These are phyloP conservation scores for Fusarium lateritium DNA, from an alignment of 2,329 filamentous ascomycete species.

Conservation along the genomic window DNA sequence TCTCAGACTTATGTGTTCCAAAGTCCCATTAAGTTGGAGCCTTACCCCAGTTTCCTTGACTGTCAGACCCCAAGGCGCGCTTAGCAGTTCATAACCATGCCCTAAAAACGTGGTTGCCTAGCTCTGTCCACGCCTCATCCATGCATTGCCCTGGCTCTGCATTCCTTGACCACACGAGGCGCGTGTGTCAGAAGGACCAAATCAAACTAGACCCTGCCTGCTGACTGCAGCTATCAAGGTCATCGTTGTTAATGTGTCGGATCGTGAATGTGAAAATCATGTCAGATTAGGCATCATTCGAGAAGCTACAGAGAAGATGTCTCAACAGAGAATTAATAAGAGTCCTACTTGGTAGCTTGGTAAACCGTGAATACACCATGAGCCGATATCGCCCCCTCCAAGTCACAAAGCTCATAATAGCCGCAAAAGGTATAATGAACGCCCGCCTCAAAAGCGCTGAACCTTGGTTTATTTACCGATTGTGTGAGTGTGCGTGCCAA, in stretches of 20 bases:
- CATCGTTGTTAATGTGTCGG: conserved; percentile 8
- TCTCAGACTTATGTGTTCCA: conserved; percentile 12
- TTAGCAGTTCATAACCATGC: conserved; percentile 10
- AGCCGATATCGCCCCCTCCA: conserved; percentile 4
- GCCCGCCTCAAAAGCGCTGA: conserved; percentile 3
- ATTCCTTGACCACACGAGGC: conserved; percentile 12
- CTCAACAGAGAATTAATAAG: background rate
- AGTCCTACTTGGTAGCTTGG: too few species aligned
- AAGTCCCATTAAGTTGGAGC: conserved; percentile 20
- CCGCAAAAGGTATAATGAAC: conserved; percentile 1
- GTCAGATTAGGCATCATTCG: conserved; percentile 30
- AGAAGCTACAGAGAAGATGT: conserved; percentile 26
- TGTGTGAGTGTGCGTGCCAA: too few species aligned
- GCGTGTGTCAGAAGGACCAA: conserved; percentile 1
- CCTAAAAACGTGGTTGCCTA: conserved; percentile 39
- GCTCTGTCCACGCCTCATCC: conserved; percentile 8
- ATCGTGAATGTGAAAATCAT: conserved; percentile 15
- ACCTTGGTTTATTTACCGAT: too few species aligned
- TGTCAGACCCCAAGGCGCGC: conserved; percentile 26
- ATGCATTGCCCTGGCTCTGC: conserved; percentile 16
- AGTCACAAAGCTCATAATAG: background rate
- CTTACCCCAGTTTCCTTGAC: conserved; percentile 20
- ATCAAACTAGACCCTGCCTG: conserved; percentile 4
- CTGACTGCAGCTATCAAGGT: background rate
- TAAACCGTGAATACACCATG: background rate